Base-by-base conservation (phyloP, 768 basidiomycete species). In the Agaricus blazei region DNA sequence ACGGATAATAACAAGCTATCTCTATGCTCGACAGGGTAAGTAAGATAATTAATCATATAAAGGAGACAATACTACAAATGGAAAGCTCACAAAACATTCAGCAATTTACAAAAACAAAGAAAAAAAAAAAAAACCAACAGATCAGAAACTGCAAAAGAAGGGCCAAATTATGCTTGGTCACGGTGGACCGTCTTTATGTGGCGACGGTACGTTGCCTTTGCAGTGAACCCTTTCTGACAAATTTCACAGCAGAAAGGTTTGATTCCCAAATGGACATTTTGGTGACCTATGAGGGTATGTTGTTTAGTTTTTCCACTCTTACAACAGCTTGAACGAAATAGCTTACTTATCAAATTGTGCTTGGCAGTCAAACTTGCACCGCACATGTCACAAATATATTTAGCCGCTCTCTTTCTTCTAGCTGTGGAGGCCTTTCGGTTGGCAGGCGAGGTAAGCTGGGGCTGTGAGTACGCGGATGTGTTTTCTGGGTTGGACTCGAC, bases 311-410 rank as follows among this genome's bases (percentile, higher is more conserved):
- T 9, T 15, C 8, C 36, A 29, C n/a, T 48, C 34, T 31, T 4
- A 44, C 49, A 23, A 23, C 31, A 48, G 42, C 31, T 51, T 11
- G 31, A 45, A 34, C 48, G 4, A 37, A 14, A 19, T 48, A 44
- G 61, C 67, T 54, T 42, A 69, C 68, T 66, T 44, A 62, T 62
- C 7, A 67, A 48, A 28, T 67, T 67, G 41, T 66, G 65, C 9
- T 65, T 66, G 2, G 66, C 59, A 0, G 68, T 68, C 42, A 69
- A 65, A 9, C 58, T 58, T 8, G 64, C 61, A 24, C 37, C 19
- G 46, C 67, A 69, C 31, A 58, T 51, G 11, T 56, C 42, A 44
- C 68, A 69, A 38, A 42, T 40, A 45, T 65, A 67, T 29, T 56
- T 64, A 7, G 65, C 64, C 7, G 48, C 54, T 15, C 58, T 54